These are phyloP conservation scores for Sporothrix euskadiensis DNA, from an alignment of 2,329 filamentous ascomycete genomes.

Conservation along the genomic window DNA sequence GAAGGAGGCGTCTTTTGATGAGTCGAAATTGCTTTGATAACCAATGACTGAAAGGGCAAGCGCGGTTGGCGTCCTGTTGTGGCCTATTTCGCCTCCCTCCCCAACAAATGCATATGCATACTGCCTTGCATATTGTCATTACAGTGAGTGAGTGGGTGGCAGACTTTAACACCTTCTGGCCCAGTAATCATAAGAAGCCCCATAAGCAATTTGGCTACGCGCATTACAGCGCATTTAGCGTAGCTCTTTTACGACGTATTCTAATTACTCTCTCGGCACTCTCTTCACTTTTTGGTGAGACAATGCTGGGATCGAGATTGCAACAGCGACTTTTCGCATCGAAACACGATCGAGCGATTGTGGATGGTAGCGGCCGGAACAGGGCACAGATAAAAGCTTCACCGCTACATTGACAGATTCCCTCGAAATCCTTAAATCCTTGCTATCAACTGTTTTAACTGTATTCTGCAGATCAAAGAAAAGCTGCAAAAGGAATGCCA, in stretches of 20 bases:
- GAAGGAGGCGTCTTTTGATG: constrained; percentile 6
- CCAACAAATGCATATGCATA: constrained; percentile 25
- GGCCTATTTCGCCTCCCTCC: constrained; percentile 16
- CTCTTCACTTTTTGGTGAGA: not conserved
- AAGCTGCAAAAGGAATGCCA: not conserved
- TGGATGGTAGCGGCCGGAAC: too few relatives aligned
- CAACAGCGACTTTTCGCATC: not conserved
- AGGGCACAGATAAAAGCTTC: not conserved
- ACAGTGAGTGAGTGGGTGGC: not conserved
- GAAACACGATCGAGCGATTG: not conserved
- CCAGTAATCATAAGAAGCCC: not conserved
- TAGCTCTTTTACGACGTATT: not conserved
- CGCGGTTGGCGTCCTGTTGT: not conserved
- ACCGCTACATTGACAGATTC: constrained; percentile 10
- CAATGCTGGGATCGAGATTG: not conserved
- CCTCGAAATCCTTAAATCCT: not conserved
- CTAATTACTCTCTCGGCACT: not conserved
- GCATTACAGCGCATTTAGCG: not conserved
- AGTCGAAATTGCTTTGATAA: not conserved
- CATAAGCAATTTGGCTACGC: constrained; percentile 5
- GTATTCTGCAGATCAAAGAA: not conserved
- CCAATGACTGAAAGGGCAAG: not conserved
- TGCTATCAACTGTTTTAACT: not conserved
- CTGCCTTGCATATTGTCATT: not conserved
- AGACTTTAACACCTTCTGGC: not conserved